Evolutionary conservation across 371 early-diverging fungal genomes (phyloP).

Genomic region (Thermomucor indicae-seudaticae): DNA sequence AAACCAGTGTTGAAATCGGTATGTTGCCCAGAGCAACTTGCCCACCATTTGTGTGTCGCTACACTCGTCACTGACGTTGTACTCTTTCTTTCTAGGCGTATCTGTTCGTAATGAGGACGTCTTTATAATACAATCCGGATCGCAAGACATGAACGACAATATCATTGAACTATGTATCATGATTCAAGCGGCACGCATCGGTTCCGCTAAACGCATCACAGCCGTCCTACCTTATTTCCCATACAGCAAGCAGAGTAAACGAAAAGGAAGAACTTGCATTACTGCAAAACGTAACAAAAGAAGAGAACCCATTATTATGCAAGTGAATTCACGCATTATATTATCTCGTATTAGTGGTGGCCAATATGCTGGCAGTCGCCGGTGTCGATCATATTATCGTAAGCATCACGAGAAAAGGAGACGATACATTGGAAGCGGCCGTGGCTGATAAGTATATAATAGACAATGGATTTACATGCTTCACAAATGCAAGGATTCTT

Average conservation of each 20-base stretch:
- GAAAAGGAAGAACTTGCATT: constrained; percentile 95
- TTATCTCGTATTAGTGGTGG: constrained; percentile 62
- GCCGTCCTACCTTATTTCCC: constrained; percentile 95
- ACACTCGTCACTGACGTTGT: background rate
- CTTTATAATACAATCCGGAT: constrained; percentile 95
- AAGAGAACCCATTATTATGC: background rate
- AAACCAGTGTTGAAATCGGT: constrained; percentile 21
- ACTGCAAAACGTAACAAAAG: constrained; percentile 78
- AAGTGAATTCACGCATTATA: background rate
- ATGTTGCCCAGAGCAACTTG: background rate
- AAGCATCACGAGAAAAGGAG: constrained; percentile 9
- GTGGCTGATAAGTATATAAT: background rate
- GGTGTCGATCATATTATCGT: constrained; percentile 96
- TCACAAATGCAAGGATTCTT: constrained; percentile 98
- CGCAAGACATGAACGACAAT: constrained; percentile 87
- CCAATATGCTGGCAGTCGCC: constrained; percentile 91
- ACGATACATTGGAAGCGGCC: background rate
- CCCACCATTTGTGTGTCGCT: background rate
- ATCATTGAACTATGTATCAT: constrained; percentile 95
- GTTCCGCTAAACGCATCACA: constrained; percentile 86
- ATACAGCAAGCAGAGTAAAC: constrained; percentile 95
- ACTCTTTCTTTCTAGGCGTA: constrained; percentile 56
- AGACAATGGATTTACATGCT: constrained; percentile 93
- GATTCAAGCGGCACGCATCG: constrained; percentile 91
- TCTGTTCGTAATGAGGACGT: constrained; percentile 95